phyloP scores from a whole-genome alignment of 2,329 filamentous ascomycete genomes.

The Domatiomyces catenatus region DNA sequence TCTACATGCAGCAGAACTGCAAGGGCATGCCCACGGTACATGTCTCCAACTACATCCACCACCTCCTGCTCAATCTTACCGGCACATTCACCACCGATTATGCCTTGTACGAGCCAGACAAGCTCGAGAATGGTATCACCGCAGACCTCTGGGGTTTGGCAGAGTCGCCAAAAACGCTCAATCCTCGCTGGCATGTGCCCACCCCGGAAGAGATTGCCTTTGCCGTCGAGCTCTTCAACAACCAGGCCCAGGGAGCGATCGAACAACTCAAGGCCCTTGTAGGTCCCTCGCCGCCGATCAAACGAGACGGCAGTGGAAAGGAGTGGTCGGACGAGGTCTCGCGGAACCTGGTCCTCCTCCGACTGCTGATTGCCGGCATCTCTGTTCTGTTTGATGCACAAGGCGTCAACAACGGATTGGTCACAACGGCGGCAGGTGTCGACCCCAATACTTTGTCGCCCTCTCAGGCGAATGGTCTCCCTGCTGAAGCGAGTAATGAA shows the following conservation, averaged over 20 bases:
- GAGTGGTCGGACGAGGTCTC: conserved; percentile 98
- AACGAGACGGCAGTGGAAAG: conserved; percentile 87
- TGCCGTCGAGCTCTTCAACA: conserved; percentile 75
- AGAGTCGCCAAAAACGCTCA: conserved; percentile 54
- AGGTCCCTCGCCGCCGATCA: conserved; percentile 63
- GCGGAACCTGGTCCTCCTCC: conserved; percentile 69
- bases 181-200: conserved; percentile 83
- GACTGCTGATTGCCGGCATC: conserved; percentile 79
- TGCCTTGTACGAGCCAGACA: conserved; percentile 66
- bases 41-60: conserved; percentile 94
- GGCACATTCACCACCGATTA: conserved; percentile 88
- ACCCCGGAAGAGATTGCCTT: conserved; percentile 68
- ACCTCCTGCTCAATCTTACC: conserved; percentile 83
- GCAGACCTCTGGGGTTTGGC: conserved; percentile 71
- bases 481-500: conserved; percentile 16
- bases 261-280: conserved; percentile 64
- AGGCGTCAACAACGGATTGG: conserved; percentile 44
- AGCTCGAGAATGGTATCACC: conserved; percentile 55
- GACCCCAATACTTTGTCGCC: conserved; percentile 29
- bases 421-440: conserved; percentile 25
- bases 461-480: conserved; percentile 26
- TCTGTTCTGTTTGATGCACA: conserved; percentile 77
- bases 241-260: conserved; percentile 63
- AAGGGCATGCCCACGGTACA: conserved; percentile 87
- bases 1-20: conserved; percentile 94